Base-by-base conservation (phyloP, 305 asterid species). In the Fraxinus xanthoxyloides region DNA sequence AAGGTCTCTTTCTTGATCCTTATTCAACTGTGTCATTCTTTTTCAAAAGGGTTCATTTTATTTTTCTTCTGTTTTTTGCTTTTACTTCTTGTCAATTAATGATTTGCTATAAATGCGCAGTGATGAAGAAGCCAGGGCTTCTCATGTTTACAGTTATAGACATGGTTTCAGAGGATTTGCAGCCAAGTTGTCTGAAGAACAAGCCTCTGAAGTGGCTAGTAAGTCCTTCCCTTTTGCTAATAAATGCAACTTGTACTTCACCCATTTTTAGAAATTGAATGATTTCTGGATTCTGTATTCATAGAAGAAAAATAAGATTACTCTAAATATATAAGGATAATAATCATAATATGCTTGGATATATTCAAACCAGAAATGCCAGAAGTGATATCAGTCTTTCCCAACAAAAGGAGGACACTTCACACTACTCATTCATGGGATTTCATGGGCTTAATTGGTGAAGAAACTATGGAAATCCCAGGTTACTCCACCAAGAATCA, bases 371-470 rank as follows among this genome's bases (percentile, higher is more conserved):
- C 95, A 94, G 99, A 92, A 84, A 94, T 94, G 94, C 89, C 94
- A 12, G 99, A 92, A 75, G 98, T 95, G 75, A 96, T 95, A 82
- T 94, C 97, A 13, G 99, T 95, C 15, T 95, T 95, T 84, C 95
- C 93, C 80, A 95, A 94, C 85, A 85, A 86, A 38, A 93, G 82
- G 88, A 92, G 98, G 86, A 88, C 72, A 32, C 90, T 95, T 77
- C 99, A 94, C 87, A 95, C 99, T 9, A 94, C 98, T 59, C 99
- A 94, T 92, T 95, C 99, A 76, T 95, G 98, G 99, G 99, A 95
- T 81, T 95, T 95, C 82, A 93, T 95, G 96, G 99, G 98, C 78
- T 95, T 95, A 78, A 86, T 74, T 79, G 91, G 83, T 74, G 92
- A 92, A 85, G 97, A 93, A 86, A 88, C 97, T 78, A 94, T 93